phyloP scores from a whole-genome alignment of 2,329 filamentous ascomycete genomes.

The Calcarisporium arbuscula region DNA sequence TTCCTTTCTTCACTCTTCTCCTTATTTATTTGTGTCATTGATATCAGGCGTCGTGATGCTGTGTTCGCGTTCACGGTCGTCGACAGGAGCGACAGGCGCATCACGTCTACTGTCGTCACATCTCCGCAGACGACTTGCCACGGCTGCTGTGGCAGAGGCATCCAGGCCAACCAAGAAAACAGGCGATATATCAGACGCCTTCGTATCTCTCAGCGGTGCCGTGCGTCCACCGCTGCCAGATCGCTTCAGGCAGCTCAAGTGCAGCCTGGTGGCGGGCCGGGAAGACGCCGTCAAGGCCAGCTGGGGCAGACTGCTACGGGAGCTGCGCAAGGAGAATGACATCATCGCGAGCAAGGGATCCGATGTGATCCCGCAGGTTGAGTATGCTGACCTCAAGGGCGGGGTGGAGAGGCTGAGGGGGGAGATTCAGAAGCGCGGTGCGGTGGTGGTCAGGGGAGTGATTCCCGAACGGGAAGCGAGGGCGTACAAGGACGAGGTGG shows the following conservation, averaged over 20 bases:
- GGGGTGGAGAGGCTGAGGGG: conserved; percentile 29
- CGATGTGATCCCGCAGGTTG: conserved; percentile 45
- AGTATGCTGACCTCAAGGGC: conserved; percentile 37
- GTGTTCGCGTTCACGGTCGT: no score
- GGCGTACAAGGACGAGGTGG: conserved; percentile 56
- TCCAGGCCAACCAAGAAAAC: conserved; percentile 38
- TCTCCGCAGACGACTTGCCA: no score
- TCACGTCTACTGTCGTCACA: no score
- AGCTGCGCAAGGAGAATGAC: conserved; percentile 41
- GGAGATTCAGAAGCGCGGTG: conserved; percentile 56
- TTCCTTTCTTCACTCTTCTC: no score
- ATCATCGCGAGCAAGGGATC: conserved; percentile 38
- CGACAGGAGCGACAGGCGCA: no score
- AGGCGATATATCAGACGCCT: conserved; percentile 57
- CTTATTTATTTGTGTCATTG: conserved; percentile 6
- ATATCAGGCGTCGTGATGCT: no score
- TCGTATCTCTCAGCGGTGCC: conserved; percentile 50
- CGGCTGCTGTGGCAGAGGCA: conserved; percentile 6
- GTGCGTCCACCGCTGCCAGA: conserved; percentile 41
- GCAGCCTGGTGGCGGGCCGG: conserved; percentile 41
- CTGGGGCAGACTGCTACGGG: conserved; percentile 42
- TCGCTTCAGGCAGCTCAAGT: conserved; percentile 51
- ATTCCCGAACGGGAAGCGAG: conserved; percentile 57
- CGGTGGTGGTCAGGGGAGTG: conserved; percentile 59
- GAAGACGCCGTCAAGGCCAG: conserved; percentile 40